Evolutionary conservation across 1,284 basidiomycete species (phyloP), one percentile per base, ranked within the genome.

Genomic region (Microbotryomycetes sp.): DNA sequence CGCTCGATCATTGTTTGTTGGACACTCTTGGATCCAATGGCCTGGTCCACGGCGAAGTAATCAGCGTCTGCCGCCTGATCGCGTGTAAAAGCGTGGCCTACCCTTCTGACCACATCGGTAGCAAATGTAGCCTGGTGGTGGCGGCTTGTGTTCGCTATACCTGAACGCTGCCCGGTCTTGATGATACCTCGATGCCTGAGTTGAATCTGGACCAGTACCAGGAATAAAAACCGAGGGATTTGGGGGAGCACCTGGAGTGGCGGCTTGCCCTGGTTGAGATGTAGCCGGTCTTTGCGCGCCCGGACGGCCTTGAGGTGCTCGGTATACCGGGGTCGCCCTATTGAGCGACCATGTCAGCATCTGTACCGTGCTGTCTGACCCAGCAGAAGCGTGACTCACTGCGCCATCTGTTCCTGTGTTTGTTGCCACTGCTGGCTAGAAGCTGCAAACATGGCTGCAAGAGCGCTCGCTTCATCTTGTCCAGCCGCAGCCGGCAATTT

Each of bases 21-120:
- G 96, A 74, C 96, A 99, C 68, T 96, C 91, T 75, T 99, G 94
- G 68, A 99, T 99, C 96, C 96, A 98, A 73, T 99, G 96, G 29
- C 92, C 91, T 93, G 75, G 29, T 41, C 2, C 2, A 30, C 52
- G 30, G n/a, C 28, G 46, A 59, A 9, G 45, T 48, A 16, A 24
- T 3, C 30, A 11, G 45, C 6, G 9, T 29, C 35, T 26, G 47
- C 41, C 24, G 35, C 50, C 16, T 31, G 28, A 26, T 47, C n/a
- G n/a, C 26, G 54, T 30, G 23, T 7, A 9, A 28, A 26, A 29
- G 41, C 11, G 5, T 9, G 3, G n/a, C 85, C 61, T 72, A 91
- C 91, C 92, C 83, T 97, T 96, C 77, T 96, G 88, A 47, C 93
- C 93, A 77, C 96, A 99, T 45, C 96, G 86, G 76, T 97, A 97